Percentiles rank a stretch among this genome's conserved stretches.
phyloP scores from a whole-genome alignment of 805 yeast genomes.

The Candida boleticola region DNA sequence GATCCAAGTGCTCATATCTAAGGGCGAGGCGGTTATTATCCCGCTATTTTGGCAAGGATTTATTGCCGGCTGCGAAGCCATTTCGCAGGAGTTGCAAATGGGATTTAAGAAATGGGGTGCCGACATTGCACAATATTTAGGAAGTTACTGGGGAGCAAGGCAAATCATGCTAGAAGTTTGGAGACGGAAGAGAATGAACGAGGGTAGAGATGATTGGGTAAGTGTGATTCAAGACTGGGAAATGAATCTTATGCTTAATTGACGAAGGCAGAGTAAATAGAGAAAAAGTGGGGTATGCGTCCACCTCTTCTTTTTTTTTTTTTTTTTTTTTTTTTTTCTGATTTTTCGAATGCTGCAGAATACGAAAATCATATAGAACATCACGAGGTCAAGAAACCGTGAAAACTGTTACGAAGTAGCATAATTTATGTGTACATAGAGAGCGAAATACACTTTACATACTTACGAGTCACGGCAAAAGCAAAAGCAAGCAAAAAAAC shows the following conservation, averaged over 20 bases:
- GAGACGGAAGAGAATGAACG: slow-evolving; percentile 65
- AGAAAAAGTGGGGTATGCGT: no score
- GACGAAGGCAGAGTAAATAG: slow-evolving; percentile 1
- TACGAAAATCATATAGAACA: no score
- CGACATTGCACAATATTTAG: slow-evolving; percentile 52
- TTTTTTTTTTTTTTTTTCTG: no score
- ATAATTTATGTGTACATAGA: no score
- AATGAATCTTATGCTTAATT: slow-evolving; percentile 73
- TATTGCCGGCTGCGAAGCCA: slow-evolving; percentile 81
- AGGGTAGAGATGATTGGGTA: slow-evolving; percentile 68
- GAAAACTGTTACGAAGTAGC: no score
- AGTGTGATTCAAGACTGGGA: slow-evolving; percentile 81
- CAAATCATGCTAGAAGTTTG: slow-evolving; percentile 85
- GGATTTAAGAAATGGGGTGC: slow-evolving; percentile 75
- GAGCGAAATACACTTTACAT: no score
- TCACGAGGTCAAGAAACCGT: no score
- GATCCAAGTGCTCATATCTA: slow-evolving; percentile 55
- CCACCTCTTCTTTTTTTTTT: no score
- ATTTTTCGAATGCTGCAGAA: no score
- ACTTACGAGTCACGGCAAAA: no score
- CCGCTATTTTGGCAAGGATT: slow-evolving; percentile 91
- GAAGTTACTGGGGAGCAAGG: slow-evolving; percentile 83
- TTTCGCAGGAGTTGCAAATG: slow-evolving; percentile 52
- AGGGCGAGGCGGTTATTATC: slow-evolving; percentile 56
- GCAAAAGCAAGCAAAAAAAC: no score